These are phyloP conservation scores for Podaxis pistillaris DNA, from an alignment of 768 basidiomycete species.

Conservation along the genomic window DNA sequence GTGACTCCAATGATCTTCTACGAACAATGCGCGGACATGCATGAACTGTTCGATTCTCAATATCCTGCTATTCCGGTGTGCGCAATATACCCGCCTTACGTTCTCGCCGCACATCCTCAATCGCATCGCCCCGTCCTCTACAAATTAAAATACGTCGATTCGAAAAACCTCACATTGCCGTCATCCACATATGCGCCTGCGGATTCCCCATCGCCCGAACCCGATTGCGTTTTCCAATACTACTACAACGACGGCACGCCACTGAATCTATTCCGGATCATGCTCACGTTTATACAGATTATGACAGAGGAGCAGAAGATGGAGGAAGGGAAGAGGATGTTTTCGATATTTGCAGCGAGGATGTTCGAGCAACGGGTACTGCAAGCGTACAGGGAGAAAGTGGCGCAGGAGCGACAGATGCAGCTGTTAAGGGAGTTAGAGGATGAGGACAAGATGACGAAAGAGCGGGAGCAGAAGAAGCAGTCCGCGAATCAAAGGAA, in stretches of 20 bases:
- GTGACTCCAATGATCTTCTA: no score
- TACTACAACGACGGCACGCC: slow-evolving; percentile 1
- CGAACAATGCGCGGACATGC: no score
- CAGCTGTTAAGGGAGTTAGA: slow-evolving; percentile 94
- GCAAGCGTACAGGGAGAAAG: slow-evolving; percentile 93
- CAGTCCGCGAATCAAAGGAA: slow-evolving; percentile 98
- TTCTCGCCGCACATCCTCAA: slow-evolving; percentile 2
- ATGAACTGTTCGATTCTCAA: no score
- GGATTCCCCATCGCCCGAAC: not conserved
- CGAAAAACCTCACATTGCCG: not conserved
- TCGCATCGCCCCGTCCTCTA: not conserved
- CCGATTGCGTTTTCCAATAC: not conserved
- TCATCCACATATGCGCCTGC: not conserved
- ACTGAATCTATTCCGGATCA: slow-evolving; percentile 9
- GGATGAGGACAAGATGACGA: slow-evolving; percentile 85
- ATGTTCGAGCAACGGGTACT: slow-evolving; percentile 99
- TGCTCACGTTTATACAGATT: slow-evolving; percentile 36
- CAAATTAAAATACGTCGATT: not conserved
- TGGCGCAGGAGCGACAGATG: slow-evolving; percentile 92
- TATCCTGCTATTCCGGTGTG: not conserved
- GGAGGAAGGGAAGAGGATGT: slow-evolving; percentile 99
- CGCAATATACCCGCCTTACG: slow-evolving; percentile 21
- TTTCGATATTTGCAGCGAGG: slow-evolving; percentile 97
- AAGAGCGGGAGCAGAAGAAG: slow-evolving; percentile 91
- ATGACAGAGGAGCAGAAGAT: slow-evolving; percentile 98